These are phyloP conservation scores for Chlorophyllum brunneum DNA, from an alignment of 768 basidiomycete genomes.

Conservation along the genomic window DNA sequence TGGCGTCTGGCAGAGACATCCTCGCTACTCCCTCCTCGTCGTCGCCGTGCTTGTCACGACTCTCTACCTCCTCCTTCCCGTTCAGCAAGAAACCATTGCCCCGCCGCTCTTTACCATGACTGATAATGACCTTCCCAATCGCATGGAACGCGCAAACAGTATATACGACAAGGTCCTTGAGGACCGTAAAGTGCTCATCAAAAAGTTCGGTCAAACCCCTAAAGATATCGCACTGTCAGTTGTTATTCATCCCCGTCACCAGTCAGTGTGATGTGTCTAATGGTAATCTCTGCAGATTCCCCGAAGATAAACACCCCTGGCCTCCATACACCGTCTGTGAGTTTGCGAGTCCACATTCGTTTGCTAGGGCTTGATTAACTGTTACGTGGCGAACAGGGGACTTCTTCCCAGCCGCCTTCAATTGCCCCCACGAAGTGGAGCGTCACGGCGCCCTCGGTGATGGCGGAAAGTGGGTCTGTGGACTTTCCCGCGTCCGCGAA, in stretches of 20 bases:
- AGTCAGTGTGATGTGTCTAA: not conserved
- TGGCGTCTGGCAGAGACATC: constrained; percentile 40
- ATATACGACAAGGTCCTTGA: constrained; percentile 42
- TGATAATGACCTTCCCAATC: constrained; percentile 33
- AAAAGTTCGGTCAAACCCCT: constrained; percentile 49
- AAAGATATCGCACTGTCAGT: constrained; percentile 45
- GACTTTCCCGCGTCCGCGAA: constrained; percentile 47
- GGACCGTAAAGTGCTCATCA: constrained; percentile 44
- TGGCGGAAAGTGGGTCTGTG: constrained; percentile 72
- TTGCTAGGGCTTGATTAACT: not conserved
- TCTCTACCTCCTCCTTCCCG: constrained; percentile 43
- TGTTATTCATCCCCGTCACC: not conserved
- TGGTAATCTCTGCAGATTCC: constrained; percentile 38
- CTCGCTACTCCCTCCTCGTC: constrained; percentile 46
- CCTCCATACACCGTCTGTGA: constrained; percentile 56
- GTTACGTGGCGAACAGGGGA: constrained; percentile 37
- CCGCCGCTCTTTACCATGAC: constrained; percentile 18
- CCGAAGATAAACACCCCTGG: constrained; percentile 48
- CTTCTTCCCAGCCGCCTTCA: constrained; percentile 48
- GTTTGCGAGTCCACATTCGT: constrained; percentile 17
- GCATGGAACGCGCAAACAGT: constrained; percentile 37
- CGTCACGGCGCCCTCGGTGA: constrained; percentile 55
- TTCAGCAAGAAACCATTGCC: constrained; percentile 21
- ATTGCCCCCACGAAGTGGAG: constrained; percentile 47
- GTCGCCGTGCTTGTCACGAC: constrained; percentile 37